Evolutionary conservation across 2,329 filamentous ascomycete genomes (phyloP).

Genomic region (Aspergillus fijiensis): DNA sequence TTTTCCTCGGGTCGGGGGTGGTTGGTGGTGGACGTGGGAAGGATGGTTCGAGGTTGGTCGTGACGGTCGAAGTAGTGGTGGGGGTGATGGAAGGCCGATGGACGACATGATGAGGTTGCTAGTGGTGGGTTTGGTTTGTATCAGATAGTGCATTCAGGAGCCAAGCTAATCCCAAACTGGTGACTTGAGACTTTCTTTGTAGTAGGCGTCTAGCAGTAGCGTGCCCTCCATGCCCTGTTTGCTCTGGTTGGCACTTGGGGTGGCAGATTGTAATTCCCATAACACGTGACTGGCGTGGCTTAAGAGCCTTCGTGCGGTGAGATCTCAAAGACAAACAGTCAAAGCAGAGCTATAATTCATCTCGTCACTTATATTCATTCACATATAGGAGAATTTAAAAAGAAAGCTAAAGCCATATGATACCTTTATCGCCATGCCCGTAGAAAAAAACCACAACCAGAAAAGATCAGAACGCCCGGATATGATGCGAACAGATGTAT

Average conservation of each 20-base stretch:
- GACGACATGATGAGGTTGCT: slow-evolving; percentile 11
- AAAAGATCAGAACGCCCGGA: neutral
- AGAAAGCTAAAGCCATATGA: neutral
- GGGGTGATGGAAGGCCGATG: slow-evolving; percentile 1
- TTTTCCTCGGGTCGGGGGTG: slow-evolving; percentile 13
- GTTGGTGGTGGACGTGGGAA: slow-evolving; percentile 8
- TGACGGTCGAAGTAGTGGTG: slow-evolving; percentile 13
- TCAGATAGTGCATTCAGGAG: slow-evolving; percentile 13
- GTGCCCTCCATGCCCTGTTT: too few relatives aligned
- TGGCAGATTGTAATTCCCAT: too few relatives aligned
- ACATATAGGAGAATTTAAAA: neutral
- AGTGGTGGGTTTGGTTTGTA: slow-evolving; percentile 15
- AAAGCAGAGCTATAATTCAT: too few relatives aligned
- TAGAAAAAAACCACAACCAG: neutral
- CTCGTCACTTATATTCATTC: too few relatives aligned
- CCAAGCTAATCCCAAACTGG: slow-evolving; percentile 14
- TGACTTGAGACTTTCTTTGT: slow-evolving; percentile 1
- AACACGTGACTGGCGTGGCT: too few relatives aligned
- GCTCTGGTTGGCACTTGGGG: too few relatives aligned
- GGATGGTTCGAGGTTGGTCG: slow-evolving; percentile 15
- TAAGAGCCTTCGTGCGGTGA: too few relatives aligned
- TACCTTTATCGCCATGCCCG: neutral
- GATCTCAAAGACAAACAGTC: too few relatives aligned
- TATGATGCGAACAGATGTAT: neutral
- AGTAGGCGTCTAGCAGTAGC: neutral